Evolutionary conservation across 2,329 filamentous ascomycete genomes (phyloP).

Genomic region (Paecilomyces sp.): DNA sequence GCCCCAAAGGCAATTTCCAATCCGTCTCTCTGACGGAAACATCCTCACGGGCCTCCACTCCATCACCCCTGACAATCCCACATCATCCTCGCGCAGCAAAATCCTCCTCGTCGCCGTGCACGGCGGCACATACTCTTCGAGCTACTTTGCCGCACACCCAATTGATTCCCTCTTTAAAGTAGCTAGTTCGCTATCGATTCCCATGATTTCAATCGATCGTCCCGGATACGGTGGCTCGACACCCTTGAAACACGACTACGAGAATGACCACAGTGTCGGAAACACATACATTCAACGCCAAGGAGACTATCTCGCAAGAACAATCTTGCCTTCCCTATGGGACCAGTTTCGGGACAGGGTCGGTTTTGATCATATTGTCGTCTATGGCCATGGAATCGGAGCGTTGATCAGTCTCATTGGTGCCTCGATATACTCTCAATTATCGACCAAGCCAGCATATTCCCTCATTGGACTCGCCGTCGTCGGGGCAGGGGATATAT

Average conservation of each 20-base stretch:
- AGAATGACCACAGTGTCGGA: background rate
- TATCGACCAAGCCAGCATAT: background rate
- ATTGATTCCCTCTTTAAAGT: background rate
- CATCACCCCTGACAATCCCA: background rate
- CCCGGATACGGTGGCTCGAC: background rate
- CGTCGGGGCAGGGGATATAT: background rate
- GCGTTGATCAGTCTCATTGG: background rate
- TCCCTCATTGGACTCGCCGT: background rate
- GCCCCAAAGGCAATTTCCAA: background rate
- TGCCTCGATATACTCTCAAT: background rate
- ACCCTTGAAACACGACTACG: background rate
- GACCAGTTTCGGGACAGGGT: background rate
- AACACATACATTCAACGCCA: background rate
- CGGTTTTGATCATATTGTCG: background rate
- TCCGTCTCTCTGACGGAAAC: background rate
- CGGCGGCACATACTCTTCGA: background rate
- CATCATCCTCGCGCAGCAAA: background rate
- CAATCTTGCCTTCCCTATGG: background rate
- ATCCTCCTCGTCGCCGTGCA: background rate
- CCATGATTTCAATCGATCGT: background rate
- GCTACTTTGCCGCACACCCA: background rate
- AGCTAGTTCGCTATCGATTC: background rate
- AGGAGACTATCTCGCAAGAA: background rate
- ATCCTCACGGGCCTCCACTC: background rate
- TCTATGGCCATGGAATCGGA: background rate